phyloP scores from a whole-genome alignment of 306 rosid species.

The Boehmeria nivea region DNA sequence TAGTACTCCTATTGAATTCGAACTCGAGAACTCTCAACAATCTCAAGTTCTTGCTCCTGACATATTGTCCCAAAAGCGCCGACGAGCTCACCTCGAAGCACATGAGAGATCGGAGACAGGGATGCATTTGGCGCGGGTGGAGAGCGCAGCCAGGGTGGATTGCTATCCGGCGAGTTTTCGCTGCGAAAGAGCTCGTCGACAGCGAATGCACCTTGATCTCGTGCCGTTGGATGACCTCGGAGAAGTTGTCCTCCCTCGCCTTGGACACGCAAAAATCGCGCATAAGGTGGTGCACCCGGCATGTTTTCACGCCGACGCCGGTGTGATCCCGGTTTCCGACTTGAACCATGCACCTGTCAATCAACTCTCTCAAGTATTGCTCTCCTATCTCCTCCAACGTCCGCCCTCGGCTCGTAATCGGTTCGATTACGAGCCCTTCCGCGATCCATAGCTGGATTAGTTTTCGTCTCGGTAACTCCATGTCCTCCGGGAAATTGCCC shows the following conservation, averaged over 20 bases:
- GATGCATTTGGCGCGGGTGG: constrained; percentile 3
- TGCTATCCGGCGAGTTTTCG: background rate
- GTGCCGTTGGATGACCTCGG: constrained; percentile 9
- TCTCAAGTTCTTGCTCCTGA: background rate
- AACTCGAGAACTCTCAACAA: constrained; percentile 4
- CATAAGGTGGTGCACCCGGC: constrained; percentile 51
- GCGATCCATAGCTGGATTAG: constrained; percentile 49
- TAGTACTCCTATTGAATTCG: background rate
- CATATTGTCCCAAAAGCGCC: background rate
- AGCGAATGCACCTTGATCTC: background rate
- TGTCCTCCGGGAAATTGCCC: constrained; percentile 53
- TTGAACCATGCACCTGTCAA: constrained; percentile 58
- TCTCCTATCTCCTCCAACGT: constrained; percentile 43
- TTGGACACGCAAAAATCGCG: constrained; percentile 41
- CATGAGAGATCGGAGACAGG: constrained; percentile 1
- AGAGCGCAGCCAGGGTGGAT: background rate
- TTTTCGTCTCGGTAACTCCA: constrained; percentile 31
- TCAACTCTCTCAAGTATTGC: constrained; percentile 30
- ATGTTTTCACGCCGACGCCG: constrained; percentile 41
- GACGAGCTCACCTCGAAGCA: background rate
- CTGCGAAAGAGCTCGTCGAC: background rate
- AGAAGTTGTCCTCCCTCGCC: constrained; percentile 40
- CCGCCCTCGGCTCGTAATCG: background rate
- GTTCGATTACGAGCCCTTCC: constrained; percentile 36
- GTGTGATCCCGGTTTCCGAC: constrained; percentile 37